Base-by-base conservation (phyloP, 208 protist species). In the Trypanosoma theileri region DNA sequence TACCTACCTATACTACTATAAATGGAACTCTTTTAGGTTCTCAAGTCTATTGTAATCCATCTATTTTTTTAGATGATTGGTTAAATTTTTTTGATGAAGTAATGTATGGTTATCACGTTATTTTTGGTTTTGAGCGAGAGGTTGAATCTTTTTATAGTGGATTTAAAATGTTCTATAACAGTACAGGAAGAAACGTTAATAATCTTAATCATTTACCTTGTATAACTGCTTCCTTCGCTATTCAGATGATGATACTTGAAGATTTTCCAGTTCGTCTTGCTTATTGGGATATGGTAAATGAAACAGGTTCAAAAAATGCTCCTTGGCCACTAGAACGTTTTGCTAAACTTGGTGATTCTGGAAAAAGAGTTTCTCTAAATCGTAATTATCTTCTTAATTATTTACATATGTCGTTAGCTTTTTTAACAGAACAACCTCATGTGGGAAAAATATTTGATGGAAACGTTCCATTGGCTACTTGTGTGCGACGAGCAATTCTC, bases 221-320 rank as follows among this genome's bases (percentile, higher is more conserved):
- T 40, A 42, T 68, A 19, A 35, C 59, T 16, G 24, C 44, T 1
- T 74, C 60, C 10, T 62, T 68, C 24, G 48, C 61, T 12, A 26
- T 74, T 16, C 41, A 28, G 45, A 74, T 68, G 69, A 61, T 73
- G 68, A n/a, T 73, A 19, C 35, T 64, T 40, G 68, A 73, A 21
- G 68, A 73, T 40, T 66, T 66, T 41, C 68, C 68, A 42, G 10
- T 73, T 42, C 68, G 68, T 54, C 35, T 66, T 17, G 40, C 55
- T 31, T 73, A 73, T 45, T 54, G 21, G 31, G 48, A 73, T 57
- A 61, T 66, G 59, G 56, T 58, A 41, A 62, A 64, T 24, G 53
- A 51, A 55, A 66, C 46, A 8, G 42, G 31, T n/a, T 31, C 40
- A 13, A 46, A 16, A 6, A 50, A 59, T 50, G 21, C 28, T 21